Base-by-base conservation (phyloP, 2,329 filamentous ascomycete genomes). In the Monosporascus cannonballus region DNA sequence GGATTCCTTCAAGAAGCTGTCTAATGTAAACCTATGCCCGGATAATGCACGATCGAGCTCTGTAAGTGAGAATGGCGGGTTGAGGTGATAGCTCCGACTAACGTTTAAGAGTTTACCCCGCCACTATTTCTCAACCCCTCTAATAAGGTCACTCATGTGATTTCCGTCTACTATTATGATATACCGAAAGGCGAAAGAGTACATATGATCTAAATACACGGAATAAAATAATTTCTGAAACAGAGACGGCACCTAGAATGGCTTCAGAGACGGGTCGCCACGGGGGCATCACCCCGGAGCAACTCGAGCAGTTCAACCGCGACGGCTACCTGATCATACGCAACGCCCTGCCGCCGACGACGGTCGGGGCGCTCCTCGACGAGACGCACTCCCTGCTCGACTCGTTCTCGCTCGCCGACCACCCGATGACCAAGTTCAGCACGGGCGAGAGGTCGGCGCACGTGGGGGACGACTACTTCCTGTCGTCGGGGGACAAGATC, bases 401-500 rank as follows among this genome's bases (percentile, higher is more conserved):
- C 51, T 76, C 80, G 56, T 92, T 99, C 72, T 79, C 85, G 38
- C 79, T 97, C n/a, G 77, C 82, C 37, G 81, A 87, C 53, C 94
- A 97, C 71, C 93, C 94, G 1, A 86, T 97, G 79, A 97, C 94
- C 8, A 87, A 86, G 67, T 99, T 99, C 80, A 89, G 87, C 30
- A 96, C 93, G 0, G 92, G 92, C 60, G 85, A 73, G 77, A 84
- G 62, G 73, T 79, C 66, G 46, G 80, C 85, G 55, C 93, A 97
- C 72, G 89, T 96, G 11, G 92, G 93, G 56, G 94, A 97, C 74
- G 84, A 88, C 67, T 99, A 99, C 78, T 97, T 99, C 74, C 83
- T 97, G 3, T 80, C 78, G 1, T 94, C 88, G 3, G 91, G 90
- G 56, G 89, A 97, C 76, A 93, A 96, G 73, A 77, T 97, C 56